A percentile compares a stretch with the other conserved stretches of the same genome.
phyloP scores from a whole-genome alignment of 2,329 filamentous ascomycete species.

The Talaromyces sp. region DNA sequence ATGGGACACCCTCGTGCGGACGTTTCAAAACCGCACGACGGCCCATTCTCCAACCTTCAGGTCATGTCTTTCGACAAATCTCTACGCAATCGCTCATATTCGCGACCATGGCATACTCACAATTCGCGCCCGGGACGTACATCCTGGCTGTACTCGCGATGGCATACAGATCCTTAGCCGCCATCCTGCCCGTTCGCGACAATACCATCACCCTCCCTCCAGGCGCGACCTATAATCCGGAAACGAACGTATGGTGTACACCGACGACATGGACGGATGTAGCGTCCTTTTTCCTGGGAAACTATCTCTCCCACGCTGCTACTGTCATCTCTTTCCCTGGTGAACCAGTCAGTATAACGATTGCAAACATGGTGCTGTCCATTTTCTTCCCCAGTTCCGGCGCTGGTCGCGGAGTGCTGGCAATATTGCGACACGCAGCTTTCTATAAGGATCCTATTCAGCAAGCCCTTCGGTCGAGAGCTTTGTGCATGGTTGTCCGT shows the following conservation, averaged over 20 bases:
- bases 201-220: not conserved
- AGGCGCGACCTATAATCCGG: not conserved
- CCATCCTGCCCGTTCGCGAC: not conserved
- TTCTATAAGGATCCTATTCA: slow-evolving; percentile 19
- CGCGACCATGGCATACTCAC: not conserved
- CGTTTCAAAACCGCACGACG: not conserved
- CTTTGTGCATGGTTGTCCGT: slow-evolving; percentile 28
- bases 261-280: slow-evolving; percentile 20
- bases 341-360: slow-evolving; percentile 17
- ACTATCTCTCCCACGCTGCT: slow-evolving; percentile 34
- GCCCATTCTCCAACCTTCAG: no score
- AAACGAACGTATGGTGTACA: slow-evolving; percentile 1
- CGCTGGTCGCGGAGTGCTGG: slow-evolving; percentile 23
- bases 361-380: slow-evolving; percentile 17
- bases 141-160: not conserved
- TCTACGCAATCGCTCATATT: slow-evolving; percentile 18
- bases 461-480: slow-evolving; percentile 24
- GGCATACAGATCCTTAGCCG: not conserved
- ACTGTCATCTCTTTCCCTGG: slow-evolving; percentile 31
- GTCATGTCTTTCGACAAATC: not conserved
- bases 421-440: slow-evolving; percentile 21
- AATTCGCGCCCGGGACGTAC: not conserved
- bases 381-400: slow-evolving; percentile 25
- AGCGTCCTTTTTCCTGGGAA: slow-evolving; percentile 29
- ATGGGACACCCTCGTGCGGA: no score